Evolutionary conservation across 148 eudicot species (phyloP), one percentile per base, ranked within the genome.

Genomic region (Nepenthes gracilis): DNA sequence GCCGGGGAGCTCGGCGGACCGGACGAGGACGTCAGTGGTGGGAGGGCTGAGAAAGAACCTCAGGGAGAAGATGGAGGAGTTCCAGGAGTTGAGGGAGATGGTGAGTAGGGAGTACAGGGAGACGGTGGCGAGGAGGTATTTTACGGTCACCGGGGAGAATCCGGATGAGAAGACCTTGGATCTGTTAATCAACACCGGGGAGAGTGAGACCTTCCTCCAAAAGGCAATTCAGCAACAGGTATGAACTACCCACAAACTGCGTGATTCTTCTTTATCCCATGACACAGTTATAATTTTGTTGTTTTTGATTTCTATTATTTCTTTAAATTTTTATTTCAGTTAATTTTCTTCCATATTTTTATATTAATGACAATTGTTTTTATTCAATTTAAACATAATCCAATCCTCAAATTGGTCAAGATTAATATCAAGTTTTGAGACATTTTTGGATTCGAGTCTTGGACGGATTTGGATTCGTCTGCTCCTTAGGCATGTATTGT

Each of bases 191-290:
- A 77, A 82, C 32, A 92, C 93, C 1, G 97, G 97, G 0, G 83
- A 92, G 68, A 92, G 97, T 54, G 97, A 92, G 66, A 81, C 67
- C 9, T 92, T 92, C 59, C 49, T 92, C 66, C 85, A 84, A 57
- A 88, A 82, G 65, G 97, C 93, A 38, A 92, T 92, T 38, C 93
- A 92, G 56, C 79, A 83, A 60, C 97, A 91, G 70, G 97, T 77
- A 58, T 5, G 11, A 5, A 0, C 23, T 23, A 23, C 23, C 23
- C 23, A 23, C 23, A 23, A 23, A 23, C 23, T 23, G 23, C 23
- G 23, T 23, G 23, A 23, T 23, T 23, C 23, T 23, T 23, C 23
- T 23, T 23, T 23, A 23, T 23, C 23, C 23, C 23, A 23, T 23
- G 23, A 23, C 23, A 23, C 23, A 23, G 23, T 23, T 23, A 23